Base-by-base conservation (phyloP, 1,284 basidiomycete genomes). In the Ustilago sp. region DNA sequence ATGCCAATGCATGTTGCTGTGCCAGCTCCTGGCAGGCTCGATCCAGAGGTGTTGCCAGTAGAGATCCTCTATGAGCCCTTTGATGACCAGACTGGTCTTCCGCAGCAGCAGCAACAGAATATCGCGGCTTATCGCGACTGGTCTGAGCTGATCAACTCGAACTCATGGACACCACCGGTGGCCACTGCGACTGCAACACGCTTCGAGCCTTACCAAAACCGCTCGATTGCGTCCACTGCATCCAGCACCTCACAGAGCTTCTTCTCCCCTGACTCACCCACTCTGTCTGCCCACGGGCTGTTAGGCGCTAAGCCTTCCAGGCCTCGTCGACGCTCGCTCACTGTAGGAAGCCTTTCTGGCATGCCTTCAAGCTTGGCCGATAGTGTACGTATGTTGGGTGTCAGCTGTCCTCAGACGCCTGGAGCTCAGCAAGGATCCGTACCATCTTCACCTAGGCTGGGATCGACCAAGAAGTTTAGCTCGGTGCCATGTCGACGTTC, bases 1-100 rank as follows among this genome's bases (percentile, higher is more conserved):
- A 13, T 59, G 41, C 55, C 61, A 1, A 17, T 45, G 15, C 56
- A 59, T 4, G 34, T 59, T 3, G 51, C 57, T 0, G 54, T 54
- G 15, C 67, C 67, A 5, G 67, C 60, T n/a, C 67, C 61, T 2
- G 67, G 67, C 23, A 59, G 67, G 67, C 60, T 69, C 23, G 11
- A 69, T 31, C 61, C 67, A 1, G 50, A 59, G 3, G 36, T 53
- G 2, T 34, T 32, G 3, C 54, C 66, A 1, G 23, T 7, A 2
- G 55, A 59, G 19, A 15, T 53, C 31, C 66, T 43, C 0, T 19
- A 59, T 34, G 34, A 53, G 35, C 43, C 47, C 9, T 19, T 17
- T 8, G 15, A n/a, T 9, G 28, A 32, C 39, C 9, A 15, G n/a
- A 28, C 36, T n/a, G 23, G 17, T 5, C 23, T 28, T 28, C 31